Percentiles rank a stretch among this genome's conserved stretches.
Evolutionary conservation across 139 green algal genomes (phyloP).

Genomic region (Chlorella sp.): DNA sequence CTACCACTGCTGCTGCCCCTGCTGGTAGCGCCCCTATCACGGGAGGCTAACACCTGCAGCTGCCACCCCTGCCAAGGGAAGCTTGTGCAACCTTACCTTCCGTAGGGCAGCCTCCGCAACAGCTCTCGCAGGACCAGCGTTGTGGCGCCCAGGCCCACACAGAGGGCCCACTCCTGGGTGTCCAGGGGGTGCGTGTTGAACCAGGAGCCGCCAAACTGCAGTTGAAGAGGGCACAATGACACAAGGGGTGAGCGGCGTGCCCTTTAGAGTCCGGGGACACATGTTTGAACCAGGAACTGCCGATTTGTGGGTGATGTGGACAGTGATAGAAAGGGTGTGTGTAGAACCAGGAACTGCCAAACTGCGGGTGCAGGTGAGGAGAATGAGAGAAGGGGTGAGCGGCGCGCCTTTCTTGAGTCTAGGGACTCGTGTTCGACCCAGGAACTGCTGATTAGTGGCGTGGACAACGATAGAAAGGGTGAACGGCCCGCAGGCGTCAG

Average conservation of each 20-base stretch:
- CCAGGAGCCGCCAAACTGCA: slow-evolving; percentile 78
- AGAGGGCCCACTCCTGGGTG: slow-evolving; percentile 71
- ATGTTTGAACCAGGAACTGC: too few species aligned
- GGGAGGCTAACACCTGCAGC: background rate
- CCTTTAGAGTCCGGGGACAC: too few species aligned
- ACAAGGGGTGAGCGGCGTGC: background rate
- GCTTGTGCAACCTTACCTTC: background rate
- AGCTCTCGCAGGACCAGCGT: slow-evolving; percentile 62
- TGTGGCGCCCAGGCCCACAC: slow-evolving; percentile 68
- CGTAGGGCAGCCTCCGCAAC: slow-evolving; percentile 48
- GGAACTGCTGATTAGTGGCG: too few species aligned
- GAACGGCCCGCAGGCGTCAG: too few species aligned
- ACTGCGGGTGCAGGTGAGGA: too few species aligned
- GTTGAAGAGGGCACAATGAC: background rate
- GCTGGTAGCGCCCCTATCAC: background rate
- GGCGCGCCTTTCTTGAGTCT: too few species aligned
- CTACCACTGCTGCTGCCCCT: background rate
- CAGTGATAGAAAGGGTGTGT: background rate
- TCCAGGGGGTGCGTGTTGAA: slow-evolving; percentile 78
- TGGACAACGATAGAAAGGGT: too few species aligned
- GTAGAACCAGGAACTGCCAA: too few species aligned
- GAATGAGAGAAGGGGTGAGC: too few species aligned
- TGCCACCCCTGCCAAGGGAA: background rate
- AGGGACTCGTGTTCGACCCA: too few species aligned
- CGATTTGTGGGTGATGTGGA: background rate